These are phyloP conservation scores for Leishmania arabica DNA, from an alignment of 208 protist species.

Conservation along the genomic window DNA sequence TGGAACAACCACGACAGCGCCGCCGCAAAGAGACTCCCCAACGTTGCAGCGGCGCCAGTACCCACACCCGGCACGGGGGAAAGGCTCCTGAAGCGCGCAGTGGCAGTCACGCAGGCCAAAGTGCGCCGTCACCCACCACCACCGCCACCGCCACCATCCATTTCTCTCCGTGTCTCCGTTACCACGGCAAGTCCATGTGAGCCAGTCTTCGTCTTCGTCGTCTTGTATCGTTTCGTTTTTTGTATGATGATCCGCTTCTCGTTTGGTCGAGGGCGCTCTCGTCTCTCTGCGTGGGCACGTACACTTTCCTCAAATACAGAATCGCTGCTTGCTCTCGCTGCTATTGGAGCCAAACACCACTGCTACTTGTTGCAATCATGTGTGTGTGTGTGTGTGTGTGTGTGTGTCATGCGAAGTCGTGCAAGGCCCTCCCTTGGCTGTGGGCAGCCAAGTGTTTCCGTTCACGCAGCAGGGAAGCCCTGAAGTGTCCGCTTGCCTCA, in stretches of 20 bases:
- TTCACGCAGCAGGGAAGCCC: neutral
- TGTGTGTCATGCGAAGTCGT: neutral
- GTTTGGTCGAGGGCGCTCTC: neutral
- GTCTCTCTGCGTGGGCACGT: neutral
- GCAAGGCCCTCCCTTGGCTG: neutral
- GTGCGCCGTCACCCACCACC: neutral
- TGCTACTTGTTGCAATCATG: neutral
- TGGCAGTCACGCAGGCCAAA: neutral
- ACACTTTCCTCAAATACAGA: neutral
- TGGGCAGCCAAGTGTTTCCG: neutral
- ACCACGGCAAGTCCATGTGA: neutral
- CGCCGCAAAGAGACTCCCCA: neutral
- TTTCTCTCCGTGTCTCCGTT: neutral
- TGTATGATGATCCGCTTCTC: neutral
- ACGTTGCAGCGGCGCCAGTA: constrained; percentile 2
- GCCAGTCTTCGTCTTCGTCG: neutral
- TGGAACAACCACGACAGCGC: neutral
- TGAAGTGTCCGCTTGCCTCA: neutral
- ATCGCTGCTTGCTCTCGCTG: neutral
- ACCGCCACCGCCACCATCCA: no score
- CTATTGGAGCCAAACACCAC: neutral
- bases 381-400: neutral
- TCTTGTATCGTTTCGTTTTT: neutral
- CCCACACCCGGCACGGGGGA: neutral
- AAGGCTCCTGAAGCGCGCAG: neutral